Conservation (phyloP, 2,329 filamentous ascomycete genomes). For the Basipetospora chlamydospora region DNA sequence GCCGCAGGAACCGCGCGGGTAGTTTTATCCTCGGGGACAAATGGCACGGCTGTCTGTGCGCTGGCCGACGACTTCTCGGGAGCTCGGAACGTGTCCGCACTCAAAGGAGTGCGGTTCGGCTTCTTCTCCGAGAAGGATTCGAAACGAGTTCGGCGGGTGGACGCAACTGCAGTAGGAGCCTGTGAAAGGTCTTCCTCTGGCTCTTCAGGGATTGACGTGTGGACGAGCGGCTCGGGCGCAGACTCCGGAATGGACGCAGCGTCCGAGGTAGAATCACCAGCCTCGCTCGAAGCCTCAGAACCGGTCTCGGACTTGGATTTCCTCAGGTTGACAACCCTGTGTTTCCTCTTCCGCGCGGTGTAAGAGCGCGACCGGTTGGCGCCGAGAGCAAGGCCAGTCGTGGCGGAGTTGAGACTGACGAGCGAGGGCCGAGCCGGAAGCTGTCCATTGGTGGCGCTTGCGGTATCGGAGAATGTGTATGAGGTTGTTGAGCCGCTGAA, state of each 20-base stretch:
- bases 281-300: constrained; percentile 29
- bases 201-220: constrained; percentile 44
- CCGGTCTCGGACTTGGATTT: constrained; percentile 40
- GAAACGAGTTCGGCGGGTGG: constrained; percentile 14
- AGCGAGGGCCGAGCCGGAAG: constrained; percentile 55
- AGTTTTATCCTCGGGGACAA: neutral
- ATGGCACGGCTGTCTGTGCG: neutral
- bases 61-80: neutral
- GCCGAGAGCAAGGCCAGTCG: constrained; percentile 48
- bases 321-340: constrained; percentile 68
- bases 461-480: constrained; percentile 61
- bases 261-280: constrained; percentile 32
- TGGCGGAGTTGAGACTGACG: constrained; percentile 44
- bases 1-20: neutral
- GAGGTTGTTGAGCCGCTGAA: constrained; percentile 39
- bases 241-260: constrained; percentile 42
- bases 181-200: constrained; percentile 30
- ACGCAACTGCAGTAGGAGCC: constrained; percentile 4
- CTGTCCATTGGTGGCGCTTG: constrained; percentile 47
- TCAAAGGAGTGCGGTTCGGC: constrained; percentile 1
- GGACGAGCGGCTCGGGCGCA: constrained; percentile 44
- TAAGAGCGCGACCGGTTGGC: constrained; percentile 44
- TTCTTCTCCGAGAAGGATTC: constrained; percentile 10
- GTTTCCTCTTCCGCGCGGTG: constrained; percentile 64
- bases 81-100: constrained; percentile 1